Percentiles rank a stretch among this genome's conserved stretches.
These are phyloP conservation scores for Ustilago crameri DNA, from an alignment of 1,284 basidiomycete genomes.

Conservation along the genomic window DNA sequence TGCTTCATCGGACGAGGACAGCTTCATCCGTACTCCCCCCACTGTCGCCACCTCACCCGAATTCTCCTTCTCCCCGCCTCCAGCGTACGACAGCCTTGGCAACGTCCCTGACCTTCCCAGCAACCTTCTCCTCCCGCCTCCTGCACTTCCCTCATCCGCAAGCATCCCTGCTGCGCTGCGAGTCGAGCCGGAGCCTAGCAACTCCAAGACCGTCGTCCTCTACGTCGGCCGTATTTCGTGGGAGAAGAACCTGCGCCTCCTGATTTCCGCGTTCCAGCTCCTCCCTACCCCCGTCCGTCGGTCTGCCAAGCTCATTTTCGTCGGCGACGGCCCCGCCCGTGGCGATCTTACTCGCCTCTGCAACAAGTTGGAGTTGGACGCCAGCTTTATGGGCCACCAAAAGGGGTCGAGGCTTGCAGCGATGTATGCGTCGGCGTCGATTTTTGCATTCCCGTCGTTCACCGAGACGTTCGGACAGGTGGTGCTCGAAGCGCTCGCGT, in stretches of 20 bases:
- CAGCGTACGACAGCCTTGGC: conserved; percentile 59
- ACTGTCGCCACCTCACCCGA: conserved; percentile 59
- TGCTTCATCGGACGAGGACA: conserved; percentile 36
- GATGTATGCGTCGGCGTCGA: conserved; percentile 72
- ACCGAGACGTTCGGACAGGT: conserved; percentile 75
- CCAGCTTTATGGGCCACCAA: conserved; percentile 72
- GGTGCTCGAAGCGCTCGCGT: conserved; percentile 73
- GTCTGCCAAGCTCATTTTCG: conserved; percentile 72
- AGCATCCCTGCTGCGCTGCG: conserved; percentile 14
- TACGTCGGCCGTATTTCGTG: conserved; percentile 71
- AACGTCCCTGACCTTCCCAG: conserved; percentile 55
- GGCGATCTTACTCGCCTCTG: conserved; percentile 71
- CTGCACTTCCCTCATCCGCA: conserved; percentile 31
- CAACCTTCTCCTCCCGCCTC: conserved; percentile 57
- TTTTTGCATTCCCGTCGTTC: conserved; percentile 73
- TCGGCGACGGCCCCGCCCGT: conserved; percentile 73
- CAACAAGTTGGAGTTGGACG: conserved; percentile 70
- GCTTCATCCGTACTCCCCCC: conserved; percentile 69
- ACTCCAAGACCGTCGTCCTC: conserved; percentile 66
- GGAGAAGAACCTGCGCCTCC: conserved; percentile 74
- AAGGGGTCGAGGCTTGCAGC: conserved; percentile 66
- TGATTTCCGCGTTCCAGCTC: conserved; percentile 71
- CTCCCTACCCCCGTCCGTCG: conserved; percentile 57
- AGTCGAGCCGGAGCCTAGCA: conserved; percentile 24
- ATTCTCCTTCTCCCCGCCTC: conserved; percentile 61